Percentiles rank a stretch among this genome's conserved stretches.
Conservation (phyloP, 2,329 filamentous ascomycete genomes). For the Sclerotinia sclerotiorum region DNA sequence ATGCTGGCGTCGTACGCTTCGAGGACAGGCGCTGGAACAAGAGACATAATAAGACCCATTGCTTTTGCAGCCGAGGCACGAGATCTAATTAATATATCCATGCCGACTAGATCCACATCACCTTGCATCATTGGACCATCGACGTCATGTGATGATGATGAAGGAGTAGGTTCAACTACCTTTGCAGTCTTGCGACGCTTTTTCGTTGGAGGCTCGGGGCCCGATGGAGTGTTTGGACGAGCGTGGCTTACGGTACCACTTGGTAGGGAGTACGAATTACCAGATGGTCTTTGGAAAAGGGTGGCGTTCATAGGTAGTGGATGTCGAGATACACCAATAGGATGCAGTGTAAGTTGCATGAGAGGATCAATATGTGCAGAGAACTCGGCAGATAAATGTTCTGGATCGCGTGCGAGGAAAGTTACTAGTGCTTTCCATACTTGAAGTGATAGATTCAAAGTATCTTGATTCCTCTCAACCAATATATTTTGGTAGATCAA, state of each 20-base stretch:
- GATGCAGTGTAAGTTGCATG: constrained; percentile 80
- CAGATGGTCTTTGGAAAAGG: constrained; percentile 91
- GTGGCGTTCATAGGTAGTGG: constrained; percentile 88
- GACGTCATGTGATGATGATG: constrained; percentile 83
- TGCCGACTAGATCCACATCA: constrained; percentile 89
- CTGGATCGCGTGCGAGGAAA: constrained; percentile 61
- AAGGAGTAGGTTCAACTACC: constrained; percentile 63
- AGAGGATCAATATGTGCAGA: constrained; percentile 74
- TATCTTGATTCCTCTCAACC: constrained; percentile 84
- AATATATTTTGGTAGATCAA: constrained; percentile 94
- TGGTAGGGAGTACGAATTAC: constrained; percentile 69
- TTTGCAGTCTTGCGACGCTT: constrained; percentile 86
- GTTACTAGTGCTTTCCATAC: constrained; percentile 80
- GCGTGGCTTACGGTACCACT: constrained; percentile 47
- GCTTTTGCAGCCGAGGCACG: constrained; percentile 85
- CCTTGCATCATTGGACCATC: constrained; percentile 98
- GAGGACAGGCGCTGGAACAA: constrained; percentile 64
- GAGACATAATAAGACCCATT: constrained; percentile 78
- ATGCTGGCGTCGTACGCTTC: constrained; percentile 65
- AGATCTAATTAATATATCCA: constrained; percentile 84
- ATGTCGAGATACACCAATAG: constrained; percentile 86
- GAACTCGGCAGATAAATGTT: constrained; percentile 71
- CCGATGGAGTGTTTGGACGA: constrained; percentile 42
- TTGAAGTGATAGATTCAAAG: constrained; percentile 78
- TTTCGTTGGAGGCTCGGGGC: constrained; percentile 60